phyloP scores from a whole-genome alignment of 2,329 filamentous ascomycete species.

The Paraphoma sp. region DNA sequence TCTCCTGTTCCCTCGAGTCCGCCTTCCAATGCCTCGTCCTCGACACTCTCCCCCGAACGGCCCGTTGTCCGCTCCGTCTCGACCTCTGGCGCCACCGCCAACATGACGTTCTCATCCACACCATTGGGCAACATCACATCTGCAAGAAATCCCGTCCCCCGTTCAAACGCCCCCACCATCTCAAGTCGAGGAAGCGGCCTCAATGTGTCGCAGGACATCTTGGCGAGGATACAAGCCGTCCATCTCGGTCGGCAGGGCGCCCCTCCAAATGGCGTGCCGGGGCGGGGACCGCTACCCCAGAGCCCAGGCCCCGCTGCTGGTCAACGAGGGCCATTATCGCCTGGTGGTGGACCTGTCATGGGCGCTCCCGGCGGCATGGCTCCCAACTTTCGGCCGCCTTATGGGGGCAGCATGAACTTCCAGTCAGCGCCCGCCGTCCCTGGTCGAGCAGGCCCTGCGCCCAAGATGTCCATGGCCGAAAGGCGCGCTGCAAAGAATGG shows the following conservation, averaged over 20 bases:
- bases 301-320: conserved; percentile 31
- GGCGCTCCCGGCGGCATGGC: conserved; percentile 49
- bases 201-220: conserved; percentile 65
- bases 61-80: conserved; percentile 66
- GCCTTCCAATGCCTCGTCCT: conserved; percentile 22
- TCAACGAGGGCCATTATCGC: conserved; percentile 29
- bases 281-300: conserved; percentile 32
- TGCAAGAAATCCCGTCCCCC: conserved; percentile 60
- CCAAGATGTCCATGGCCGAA: conserved; percentile 69
- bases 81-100: conserved; percentile 55
- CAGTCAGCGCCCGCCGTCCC: conserved; percentile 58
- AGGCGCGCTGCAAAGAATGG: conserved; percentile 58
- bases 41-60: conserved; percentile 44
- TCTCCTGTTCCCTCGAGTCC: conserved; percentile 32
- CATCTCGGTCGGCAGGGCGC: conserved; percentile 69
- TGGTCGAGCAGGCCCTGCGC: conserved; percentile 53
- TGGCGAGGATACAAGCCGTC: conserved; percentile 74
- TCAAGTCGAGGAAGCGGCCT: conserved; percentile 59
- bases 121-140: conserved; percentile 78
- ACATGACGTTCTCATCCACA: conserved; percentile 84
- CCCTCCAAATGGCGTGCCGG: conserved; percentile 46
- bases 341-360: conserved; percentile 29
- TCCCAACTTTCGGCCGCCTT: conserved; percentile 50
- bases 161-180: conserved; percentile 49
- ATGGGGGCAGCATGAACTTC: conserved; percentile 45